phyloP scores from a whole-genome alignment of 345 rosid genomes.

The Erodium maritimum region DNA sequence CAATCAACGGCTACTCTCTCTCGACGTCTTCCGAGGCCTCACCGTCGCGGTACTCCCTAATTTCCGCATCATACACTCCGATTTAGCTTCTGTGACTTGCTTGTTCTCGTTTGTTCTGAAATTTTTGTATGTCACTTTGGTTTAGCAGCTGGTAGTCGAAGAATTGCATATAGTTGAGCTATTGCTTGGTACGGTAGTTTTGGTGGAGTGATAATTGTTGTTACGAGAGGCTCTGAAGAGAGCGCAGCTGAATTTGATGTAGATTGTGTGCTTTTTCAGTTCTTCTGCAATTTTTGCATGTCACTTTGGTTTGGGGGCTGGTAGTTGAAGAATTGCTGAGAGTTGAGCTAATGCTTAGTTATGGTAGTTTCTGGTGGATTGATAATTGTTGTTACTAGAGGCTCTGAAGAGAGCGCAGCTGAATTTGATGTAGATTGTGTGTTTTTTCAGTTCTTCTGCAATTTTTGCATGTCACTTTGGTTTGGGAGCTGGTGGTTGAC shows the following conservation, averaged over 20 bases:
- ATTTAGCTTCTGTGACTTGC: not conserved
- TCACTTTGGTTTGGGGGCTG: too few species aligned
- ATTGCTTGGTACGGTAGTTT: not conserved
- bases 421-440: not conserved
- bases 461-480: too few species aligned
- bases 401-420: not conserved
- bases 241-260: not conserved
- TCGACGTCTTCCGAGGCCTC: conserved; percentile 54
- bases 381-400: too few species aligned
- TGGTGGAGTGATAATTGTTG: not conserved
- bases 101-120: not conserved
- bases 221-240: too few species aligned
- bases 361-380: not conserved
- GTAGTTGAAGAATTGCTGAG: not conserved
- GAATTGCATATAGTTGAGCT: not conserved
- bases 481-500: too few species aligned
- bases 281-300: too few species aligned
- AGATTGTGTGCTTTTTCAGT: not conserved
- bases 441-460: not conserved
- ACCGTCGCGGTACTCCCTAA: conserved; percentile 29
- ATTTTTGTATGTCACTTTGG: not conserved
- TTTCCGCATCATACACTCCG: not conserved
- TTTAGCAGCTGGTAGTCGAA: not conserved
- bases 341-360: not conserved
- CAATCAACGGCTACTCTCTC: conserved; percentile 35